These are phyloP conservation scores for Rosa rugosa DNA, from an alignment of 306 rosid genomes.

Conservation along the genomic window DNA sequence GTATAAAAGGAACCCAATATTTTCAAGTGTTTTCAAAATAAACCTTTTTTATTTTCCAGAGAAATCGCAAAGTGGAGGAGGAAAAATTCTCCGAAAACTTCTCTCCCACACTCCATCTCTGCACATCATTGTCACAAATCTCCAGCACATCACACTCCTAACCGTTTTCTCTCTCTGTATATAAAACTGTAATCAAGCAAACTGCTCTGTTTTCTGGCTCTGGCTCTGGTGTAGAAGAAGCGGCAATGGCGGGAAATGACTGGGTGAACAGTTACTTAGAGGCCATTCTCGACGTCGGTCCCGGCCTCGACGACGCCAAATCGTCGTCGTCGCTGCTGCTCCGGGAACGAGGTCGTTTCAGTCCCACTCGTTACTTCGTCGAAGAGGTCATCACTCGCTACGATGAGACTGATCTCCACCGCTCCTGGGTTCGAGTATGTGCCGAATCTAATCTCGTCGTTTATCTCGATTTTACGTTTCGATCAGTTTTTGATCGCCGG, in stretches of 20 bases:
- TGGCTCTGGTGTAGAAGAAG: background rate
- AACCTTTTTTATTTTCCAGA: background rate
- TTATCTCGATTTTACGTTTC: background rate
- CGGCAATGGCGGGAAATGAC: constrained; percentile 59
- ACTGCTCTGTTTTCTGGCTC: constrained; percentile 15
- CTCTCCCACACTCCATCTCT: background rate
- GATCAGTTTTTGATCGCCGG: background rate
- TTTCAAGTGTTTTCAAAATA: background rate
- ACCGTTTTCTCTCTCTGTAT: constrained; percentile 3
- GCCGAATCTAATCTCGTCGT: background rate
- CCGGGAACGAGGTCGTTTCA: constrained; percentile 56
- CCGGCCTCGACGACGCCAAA: constrained; percentile 50
- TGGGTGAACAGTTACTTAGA: constrained; percentile 63
- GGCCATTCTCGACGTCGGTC: constrained; percentile 63
- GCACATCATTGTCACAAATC: background rate
- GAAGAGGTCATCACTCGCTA: constrained; percentile 63
- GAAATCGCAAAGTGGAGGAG: constrained; percentile 12
- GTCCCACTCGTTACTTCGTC: constrained; percentile 64
- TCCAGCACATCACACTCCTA: background rate
- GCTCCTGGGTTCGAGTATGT: constrained; percentile 57
- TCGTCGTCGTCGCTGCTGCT: constrained; percentile 51
- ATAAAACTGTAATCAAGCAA: background rate
- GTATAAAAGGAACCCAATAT: background rate
- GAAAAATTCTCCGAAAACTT: background rate
- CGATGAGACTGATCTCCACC: constrained; percentile 65